Evolutionary conservation across 2,329 filamentous ascomycete species (phyloP).

Genomic region (Penicillium sp.): DNA sequence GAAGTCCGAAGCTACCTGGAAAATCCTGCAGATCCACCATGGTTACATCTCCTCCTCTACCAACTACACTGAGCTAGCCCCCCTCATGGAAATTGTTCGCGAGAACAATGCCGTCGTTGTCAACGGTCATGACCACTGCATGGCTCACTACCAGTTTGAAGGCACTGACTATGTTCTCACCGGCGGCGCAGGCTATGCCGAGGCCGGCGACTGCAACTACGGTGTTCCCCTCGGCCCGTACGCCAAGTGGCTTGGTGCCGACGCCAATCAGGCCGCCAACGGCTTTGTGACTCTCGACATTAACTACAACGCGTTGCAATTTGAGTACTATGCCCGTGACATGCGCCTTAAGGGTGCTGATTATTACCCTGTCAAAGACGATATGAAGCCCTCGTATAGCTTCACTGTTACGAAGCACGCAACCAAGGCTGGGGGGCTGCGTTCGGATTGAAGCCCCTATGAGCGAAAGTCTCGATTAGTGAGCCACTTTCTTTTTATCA

Average conservation of each 20-base stretch:
- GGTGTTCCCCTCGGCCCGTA: slow-evolving; percentile 22
- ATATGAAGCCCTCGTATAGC: slow-evolving; percentile 19
- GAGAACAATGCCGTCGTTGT: slow-evolving; percentile 20
- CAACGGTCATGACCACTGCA: slow-evolving; percentile 28
- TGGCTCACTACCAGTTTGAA: slow-evolving; percentile 23
- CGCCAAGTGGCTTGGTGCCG: slow-evolving; percentile 22
- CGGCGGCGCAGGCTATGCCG: slow-evolving; percentile 9
- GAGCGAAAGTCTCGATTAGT: too few species aligned
- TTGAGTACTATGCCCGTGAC: slow-evolving; percentile 20
- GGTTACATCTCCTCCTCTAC: slow-evolving; percentile 17
- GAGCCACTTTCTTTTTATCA: too few species aligned
- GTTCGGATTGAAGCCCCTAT: too few species aligned
- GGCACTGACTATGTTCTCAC: slow-evolving; percentile 25
- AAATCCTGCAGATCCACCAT: slow-evolving; percentile 26
- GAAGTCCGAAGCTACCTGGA: slow-evolving; percentile 23
- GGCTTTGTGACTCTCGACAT: slow-evolving; percentile 29
- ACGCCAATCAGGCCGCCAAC: slow-evolving; percentile 21
- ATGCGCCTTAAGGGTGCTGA: slow-evolving; percentile 21
- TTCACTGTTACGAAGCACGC: slow-evolving; percentile 15
- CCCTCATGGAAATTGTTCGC: slow-evolving; percentile 21
- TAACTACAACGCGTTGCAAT: slow-evolving; percentile 14
- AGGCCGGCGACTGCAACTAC: slow-evolving; percentile 26
- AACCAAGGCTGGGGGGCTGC: too few species aligned
- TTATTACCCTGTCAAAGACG: slow-evolving; percentile 18
- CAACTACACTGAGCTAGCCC: slow-evolving; percentile 22